Evolutionary conservation across 1,284 basidiomycete genomes (phyloP).

Genomic region (Quambalaria eucalypti): DNA sequence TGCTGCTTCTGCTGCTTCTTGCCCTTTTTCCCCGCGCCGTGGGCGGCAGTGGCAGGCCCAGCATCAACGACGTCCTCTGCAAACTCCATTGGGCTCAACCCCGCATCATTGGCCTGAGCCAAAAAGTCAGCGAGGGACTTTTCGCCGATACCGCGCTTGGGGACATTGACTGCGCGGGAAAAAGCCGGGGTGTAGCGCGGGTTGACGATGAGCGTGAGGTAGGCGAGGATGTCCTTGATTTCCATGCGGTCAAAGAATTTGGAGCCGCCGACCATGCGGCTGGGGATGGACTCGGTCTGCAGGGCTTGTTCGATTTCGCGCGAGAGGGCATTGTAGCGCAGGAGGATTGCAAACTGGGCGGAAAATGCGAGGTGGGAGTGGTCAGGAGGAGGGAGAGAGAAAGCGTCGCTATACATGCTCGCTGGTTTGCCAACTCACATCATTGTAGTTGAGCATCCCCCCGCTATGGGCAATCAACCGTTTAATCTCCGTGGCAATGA

Average conservation of each 20-base stretch:
- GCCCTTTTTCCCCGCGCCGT: neutral
- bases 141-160: conserved; percentile 68
- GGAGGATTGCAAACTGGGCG: conserved; percentile 52
- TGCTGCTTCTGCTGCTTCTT: neutral
- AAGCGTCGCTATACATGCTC: neutral
- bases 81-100: conserved; percentile 57
- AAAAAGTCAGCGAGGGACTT: conserved; percentile 64
- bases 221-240: conserved; percentile 80
- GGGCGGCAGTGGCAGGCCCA: too few species aligned
- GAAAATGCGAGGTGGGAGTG: conserved; percentile 7
- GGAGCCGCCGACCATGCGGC: conserved; percentile 63
- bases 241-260: conserved; percentile 71
- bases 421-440: conserved; percentile 54
- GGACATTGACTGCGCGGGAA: conserved; percentile 66
- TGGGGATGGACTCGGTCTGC: conserved; percentile 69
- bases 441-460: conserved; percentile 62
- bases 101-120: conserved; percentile 53
- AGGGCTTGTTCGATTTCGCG: conserved; percentile 68
- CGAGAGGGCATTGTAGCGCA: conserved; percentile 71
- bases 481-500: conserved; percentile 70
- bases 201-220: conserved; percentile 64
- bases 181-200: conserved; percentile 64
- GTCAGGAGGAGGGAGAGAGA: neutral
- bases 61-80: conserved; percentile 22
- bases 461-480: conserved; percentile 65